Evolutionary conservation across 139 green algal genomes (phyloP).

Genomic region (Tetradesmus obliquus): DNA sequence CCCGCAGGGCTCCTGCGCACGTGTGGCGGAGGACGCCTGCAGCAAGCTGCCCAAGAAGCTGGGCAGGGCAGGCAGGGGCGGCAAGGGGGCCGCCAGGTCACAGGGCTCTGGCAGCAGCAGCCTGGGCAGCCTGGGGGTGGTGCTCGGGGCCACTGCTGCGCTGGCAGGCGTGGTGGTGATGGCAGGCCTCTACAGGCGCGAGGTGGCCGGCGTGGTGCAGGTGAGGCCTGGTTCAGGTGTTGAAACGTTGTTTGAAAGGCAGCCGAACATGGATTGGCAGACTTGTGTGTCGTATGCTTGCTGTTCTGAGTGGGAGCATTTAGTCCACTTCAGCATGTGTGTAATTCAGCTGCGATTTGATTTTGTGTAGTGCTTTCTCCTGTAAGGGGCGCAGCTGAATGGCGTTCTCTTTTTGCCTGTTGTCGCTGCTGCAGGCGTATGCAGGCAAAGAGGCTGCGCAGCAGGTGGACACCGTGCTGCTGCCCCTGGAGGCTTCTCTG

Average conservation of each 20-base stretch:
- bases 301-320: too few species aligned
- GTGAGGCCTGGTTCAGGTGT: not conserved
- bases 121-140: not conserved
- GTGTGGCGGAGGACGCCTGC: conserved; percentile 32
- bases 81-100: not conserved
- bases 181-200: conserved; percentile 25
- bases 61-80: not conserved
- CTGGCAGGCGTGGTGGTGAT: not conserved
- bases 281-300: too few species aligned
- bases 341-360: too few species aligned
- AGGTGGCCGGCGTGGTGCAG: conserved; percentile 32
- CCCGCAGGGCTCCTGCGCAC: conserved; percentile 39
- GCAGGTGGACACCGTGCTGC: conserved; percentile 44
- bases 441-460: conserved; percentile 10
- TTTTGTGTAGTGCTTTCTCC: not conserved
- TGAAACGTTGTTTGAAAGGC: not conserved
- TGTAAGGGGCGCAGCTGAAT: not conserved
- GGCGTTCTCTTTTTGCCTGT: not conserved
- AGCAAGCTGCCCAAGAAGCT: conserved; percentile 28
- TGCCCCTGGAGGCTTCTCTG: not conserved
- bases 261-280: not conserved
- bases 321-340: too few species aligned
- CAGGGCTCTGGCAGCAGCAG: not conserved
- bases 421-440: not conserved
- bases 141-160: not conserved